Base-by-base conservation (phyloP, 768 basidiomycete genomes). In the Amanita exitialis region DNA sequence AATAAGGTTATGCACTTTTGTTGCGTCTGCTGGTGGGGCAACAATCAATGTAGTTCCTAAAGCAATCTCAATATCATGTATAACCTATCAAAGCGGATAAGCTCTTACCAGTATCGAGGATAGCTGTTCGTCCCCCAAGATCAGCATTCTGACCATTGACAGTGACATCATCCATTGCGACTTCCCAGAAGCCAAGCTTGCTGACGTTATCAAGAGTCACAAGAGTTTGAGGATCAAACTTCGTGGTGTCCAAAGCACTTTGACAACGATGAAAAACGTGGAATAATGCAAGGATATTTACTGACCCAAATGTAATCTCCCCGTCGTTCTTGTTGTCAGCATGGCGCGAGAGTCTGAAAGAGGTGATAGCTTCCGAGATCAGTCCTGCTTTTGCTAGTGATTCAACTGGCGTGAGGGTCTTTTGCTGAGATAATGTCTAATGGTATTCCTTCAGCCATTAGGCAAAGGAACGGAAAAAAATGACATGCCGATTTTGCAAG, bases 111-210 rank as follows among this genome's bases (percentile, higher is more conserved):
- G 74, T 80, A 63, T 83, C 81, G 51, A 83, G 68, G 58, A 93
- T 86, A 44, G 86, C 82, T 16, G 84, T 86, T 59, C 86, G 86
- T 47, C 75, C 75, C 13, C 59, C 54, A 38, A 86, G 67, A 4
- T 76, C 74, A 37, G 69, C 60, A 58, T 75, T 70, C 30, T 66
- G 54, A 20, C 82, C 83, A 59, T 86, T 69, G 54, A 84, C 77
- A 20, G 76, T 72, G 47, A 83, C 69, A 12, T 70, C 70, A 53
- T 78, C 76, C 62, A 92, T 63, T 6, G 66, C 67, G 13, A 72
- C 82, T 70, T 90, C 86, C 91, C 90, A 93, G 71, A 91, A 93
- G 35, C 89, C 88, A 21, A 71, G 54, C 5, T 54, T 42, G 64
- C 78, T 87, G 62, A 86, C 77, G 57, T 88, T 90, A 48, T 64